Conservation (phyloP, 169 alveolate species). For the Eimeria sp. region DNA sequence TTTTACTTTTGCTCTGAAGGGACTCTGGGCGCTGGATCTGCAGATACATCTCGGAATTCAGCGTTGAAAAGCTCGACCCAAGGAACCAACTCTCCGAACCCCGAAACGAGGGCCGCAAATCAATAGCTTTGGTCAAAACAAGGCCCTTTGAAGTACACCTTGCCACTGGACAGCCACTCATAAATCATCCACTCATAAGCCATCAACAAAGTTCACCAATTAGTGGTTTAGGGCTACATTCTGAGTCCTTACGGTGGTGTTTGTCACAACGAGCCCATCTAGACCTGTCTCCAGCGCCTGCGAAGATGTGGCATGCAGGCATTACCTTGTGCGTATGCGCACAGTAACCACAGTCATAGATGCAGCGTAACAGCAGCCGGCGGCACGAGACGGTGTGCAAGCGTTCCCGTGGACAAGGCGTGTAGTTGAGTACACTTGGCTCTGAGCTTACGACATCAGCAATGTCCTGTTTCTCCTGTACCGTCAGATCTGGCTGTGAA, state of each 20-base stretch:
- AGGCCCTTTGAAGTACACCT: neutral
- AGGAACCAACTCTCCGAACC: neutral
- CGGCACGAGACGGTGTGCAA: neutral
- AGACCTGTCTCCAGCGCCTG: slow-evolving; percentile 88
- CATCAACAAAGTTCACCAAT: neutral
- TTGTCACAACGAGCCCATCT: slow-evolving; percentile 92
- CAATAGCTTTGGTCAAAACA: neutral
- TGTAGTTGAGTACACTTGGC: neutral
- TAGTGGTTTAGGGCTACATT: neutral
- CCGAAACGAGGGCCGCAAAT: neutral
- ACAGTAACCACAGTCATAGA: neutral
- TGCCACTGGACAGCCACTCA: neutral
- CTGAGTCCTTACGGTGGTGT: slow-evolving; percentile 89
- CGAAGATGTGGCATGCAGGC: neutral
- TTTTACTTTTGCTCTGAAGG: slow-evolving; percentile 72
- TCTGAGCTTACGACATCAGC: slow-evolving; percentile 87
- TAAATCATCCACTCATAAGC: too few relatives aligned
- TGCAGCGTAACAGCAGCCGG: neutral
- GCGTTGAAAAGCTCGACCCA: too few relatives aligned
- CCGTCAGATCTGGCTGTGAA: slow-evolving; percentile 91
- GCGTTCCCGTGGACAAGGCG: neutral
- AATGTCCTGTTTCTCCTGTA: slow-evolving; percentile 89
- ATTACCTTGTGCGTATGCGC: neutral
- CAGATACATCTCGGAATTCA: neutral
- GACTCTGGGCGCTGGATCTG: slow-evolving; percentile 84